phyloP scores from a whole-genome alignment of 129 eudicot genomes.

The Flaveria bidentis region DNA sequence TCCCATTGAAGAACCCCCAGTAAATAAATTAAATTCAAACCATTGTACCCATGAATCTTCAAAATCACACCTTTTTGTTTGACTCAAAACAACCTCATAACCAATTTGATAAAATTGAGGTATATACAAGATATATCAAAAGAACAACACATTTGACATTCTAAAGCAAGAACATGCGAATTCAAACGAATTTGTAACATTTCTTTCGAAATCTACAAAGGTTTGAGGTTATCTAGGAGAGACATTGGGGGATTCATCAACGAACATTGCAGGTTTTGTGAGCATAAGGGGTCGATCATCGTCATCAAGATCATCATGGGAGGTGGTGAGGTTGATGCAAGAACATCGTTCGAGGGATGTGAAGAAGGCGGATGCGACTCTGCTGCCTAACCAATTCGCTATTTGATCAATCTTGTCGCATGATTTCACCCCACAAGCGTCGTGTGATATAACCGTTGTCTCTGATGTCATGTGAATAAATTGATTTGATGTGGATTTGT shows the following conservation, averaged over 20 bases:
- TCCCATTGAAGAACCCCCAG: background rate
- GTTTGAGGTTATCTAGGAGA: conserved; percentile 16
- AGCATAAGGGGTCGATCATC: conserved; percentile 62
- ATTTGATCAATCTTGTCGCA: conserved; percentile 59
- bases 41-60: background rate
- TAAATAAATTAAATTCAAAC: too few relatives aligned
- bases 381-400: conserved; percentile 63
- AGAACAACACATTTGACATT: background rate
- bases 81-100: too few relatives aligned
- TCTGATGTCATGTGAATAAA: conserved; percentile 8
- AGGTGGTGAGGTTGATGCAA: conserved; percentile 62
- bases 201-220: too few relatives aligned
- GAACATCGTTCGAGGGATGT: conserved; percentile 73
- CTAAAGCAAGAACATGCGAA: background rate
- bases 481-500: background rate
- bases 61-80: background rate
- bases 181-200: background rate
- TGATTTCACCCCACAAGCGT: conserved; percentile 33
- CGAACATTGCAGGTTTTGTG: conserved; percentile 37
- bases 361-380: conserved; percentile 73
- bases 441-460: conserved; percentile 22
- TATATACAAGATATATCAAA: background rate
- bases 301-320: conserved; percentile 51
- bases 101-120: background rate
- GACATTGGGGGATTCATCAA: conserved; percentile 20